Conservation (phyloP, 257 asterid genomes). For the Cruciata laevipes region DNA sequence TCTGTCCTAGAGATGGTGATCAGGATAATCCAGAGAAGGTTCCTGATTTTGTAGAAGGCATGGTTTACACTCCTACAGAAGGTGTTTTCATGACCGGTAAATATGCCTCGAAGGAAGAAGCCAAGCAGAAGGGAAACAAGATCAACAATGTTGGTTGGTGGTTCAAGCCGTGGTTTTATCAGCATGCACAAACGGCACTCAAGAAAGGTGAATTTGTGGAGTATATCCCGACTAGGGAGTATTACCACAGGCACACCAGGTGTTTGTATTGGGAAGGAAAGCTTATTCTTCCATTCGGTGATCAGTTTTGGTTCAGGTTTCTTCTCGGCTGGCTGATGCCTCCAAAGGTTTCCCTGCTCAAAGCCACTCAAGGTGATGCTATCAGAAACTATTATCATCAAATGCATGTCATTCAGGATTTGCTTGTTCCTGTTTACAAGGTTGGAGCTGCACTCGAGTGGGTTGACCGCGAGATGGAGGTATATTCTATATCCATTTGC, state of each 20-base stretch:
- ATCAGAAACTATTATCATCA: constrained; percentile 87
- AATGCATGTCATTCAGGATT: constrained; percentile 94
- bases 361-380: constrained; percentile 97
- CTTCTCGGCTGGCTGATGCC: constrained; percentile 91
- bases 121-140: constrained; percentile 76
- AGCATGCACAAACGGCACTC: constrained; percentile 89
- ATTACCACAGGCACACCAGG: constrained; percentile 91
- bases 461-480: constrained; percentile 94
- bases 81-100: constrained; percentile 78
- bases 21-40: constrained; percentile 82
- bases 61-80: constrained; percentile 67
- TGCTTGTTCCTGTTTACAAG: constrained; percentile 92
- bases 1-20: constrained; percentile 79
- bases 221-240: constrained; percentile 87
- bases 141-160: constrained; percentile 86
- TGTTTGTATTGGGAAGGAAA: constrained; percentile 98
- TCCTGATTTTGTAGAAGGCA: constrained; percentile 85
- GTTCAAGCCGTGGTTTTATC: constrained; percentile 97
- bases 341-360: constrained; percentile 91
- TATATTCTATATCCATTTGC: constrained; percentile 14
- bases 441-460: constrained; percentile 91
- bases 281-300: constrained; percentile 89
- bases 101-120: constrained; percentile 87
- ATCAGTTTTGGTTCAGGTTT: constrained; percentile 93
- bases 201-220: constrained; percentile 88